Conservation (phyloP, 2,329 filamentous ascomycete species). For the Curvularia verruculosa region DNA sequence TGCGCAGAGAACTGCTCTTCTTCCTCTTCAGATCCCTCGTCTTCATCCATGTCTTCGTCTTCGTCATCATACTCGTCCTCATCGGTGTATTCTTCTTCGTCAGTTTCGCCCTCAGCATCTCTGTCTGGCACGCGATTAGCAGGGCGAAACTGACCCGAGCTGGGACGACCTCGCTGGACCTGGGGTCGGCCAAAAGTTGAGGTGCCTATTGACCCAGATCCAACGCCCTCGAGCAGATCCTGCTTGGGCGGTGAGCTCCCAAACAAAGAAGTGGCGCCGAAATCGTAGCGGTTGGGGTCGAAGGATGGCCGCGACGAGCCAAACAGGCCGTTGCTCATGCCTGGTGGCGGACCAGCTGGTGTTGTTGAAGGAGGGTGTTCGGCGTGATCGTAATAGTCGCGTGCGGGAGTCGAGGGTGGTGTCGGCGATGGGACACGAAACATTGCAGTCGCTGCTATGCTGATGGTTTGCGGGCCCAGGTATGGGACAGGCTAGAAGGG, state of each 20-base stretch:
- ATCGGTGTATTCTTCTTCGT: slow-evolving; percentile 34
- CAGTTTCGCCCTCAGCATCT: slow-evolving; percentile 50
- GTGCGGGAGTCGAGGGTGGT: slow-evolving; percentile 47
- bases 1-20: slow-evolving; percentile 54
- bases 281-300: slow-evolving; percentile 27
- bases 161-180: slow-evolving; percentile 37
- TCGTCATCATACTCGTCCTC: slow-evolving; percentile 27
- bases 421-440: slow-evolving; percentile 44
- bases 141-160: slow-evolving; percentile 35
- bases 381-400: slow-evolving; percentile 33
- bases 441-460: slow-evolving; percentile 31
- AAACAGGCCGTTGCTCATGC: slow-evolving; percentile 51
- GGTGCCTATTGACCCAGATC: slow-evolving; percentile 34
- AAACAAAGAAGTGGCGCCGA: slow-evolving; percentile 27
- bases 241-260: slow-evolving; percentile 46
- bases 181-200: slow-evolving; percentile 38
- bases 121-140: slow-evolving; percentile 30
- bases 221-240: slow-evolving; percentile 35
- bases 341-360: slow-evolving; percentile 60
- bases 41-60: slow-evolving; percentile 45
- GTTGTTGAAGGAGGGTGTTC: slow-evolving; percentile 59
- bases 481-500: slow-evolving; percentile 4
- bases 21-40: slow-evolving; percentile 48
- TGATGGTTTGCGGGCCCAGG: slow-evolving; percentile 6
- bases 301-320: slow-evolving; percentile 57